Evolutionary conservation across 1,284 basidiomycete species (phyloP), one percentile per base, ranked within the genome.

Genomic region (Sporisorium scitamineum): DNA sequence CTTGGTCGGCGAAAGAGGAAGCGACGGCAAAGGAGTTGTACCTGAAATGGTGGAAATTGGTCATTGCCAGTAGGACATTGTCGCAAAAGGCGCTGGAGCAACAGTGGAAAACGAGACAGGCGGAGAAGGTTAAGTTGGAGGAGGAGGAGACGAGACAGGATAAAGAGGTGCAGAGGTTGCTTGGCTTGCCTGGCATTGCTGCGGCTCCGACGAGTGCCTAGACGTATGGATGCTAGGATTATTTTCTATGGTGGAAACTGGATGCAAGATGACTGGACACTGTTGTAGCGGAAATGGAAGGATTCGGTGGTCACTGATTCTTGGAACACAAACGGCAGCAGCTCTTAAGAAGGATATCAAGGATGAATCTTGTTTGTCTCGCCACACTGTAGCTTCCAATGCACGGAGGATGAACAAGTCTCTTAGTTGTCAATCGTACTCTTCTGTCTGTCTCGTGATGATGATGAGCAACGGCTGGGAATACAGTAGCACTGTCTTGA

Each of bases 11-110:
- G 3, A 34, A 56, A 9, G 5, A 52, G 34, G 45, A 61, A 16
- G n/a, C 8, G 2, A n/a, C 2, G 34, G 65, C 61, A 1, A 66
- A 58, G 6, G 64, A 67, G 42, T 2, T 72, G 20, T 67, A 72
- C 24, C 26, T 72, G 6, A 67, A 72, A 34, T 72, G 70, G 70
- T 72, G 70, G 70, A 63, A 66, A 32, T 32, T 66, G 10, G 64
- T 72, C 11, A 67, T 72, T 10, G 70, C 63, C 1, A 53, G 52
- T 5, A 11, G 70, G 6, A 72, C 70, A 2, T 24, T 72, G 20
- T 44, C 45, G 10, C 63, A 67, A n/a, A 67, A 63, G 32, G 68
- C 63, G n/a, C 20, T 57, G 4, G 48, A 62, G 22, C 44, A 61
- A 3, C 61, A 76, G 54, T 70, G 68, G 59, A 76, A 64, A 54